phyloP scores from a whole-genome alignment of 495 filamentous ascomycete genomes.

The Penicillium riverlandense region DNA sequence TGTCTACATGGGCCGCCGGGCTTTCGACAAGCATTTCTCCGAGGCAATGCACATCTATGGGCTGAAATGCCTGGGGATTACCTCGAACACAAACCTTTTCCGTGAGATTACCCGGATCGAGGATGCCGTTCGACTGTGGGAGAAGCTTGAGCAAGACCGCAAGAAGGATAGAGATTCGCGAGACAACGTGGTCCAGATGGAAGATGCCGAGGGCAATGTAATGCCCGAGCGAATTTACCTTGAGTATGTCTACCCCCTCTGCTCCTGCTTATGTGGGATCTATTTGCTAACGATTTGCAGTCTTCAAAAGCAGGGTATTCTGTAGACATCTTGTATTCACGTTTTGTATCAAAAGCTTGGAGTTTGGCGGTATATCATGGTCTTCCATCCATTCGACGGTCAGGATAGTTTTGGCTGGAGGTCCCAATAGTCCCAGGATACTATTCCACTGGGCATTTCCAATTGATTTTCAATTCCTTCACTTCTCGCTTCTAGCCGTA shows the following conservation, averaged over 20 bases:
- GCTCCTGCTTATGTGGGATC: neutral
- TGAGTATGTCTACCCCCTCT: conserved; percentile 44
- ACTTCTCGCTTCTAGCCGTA: neutral
- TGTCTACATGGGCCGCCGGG: conserved; percentile 91
- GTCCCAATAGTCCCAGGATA: too few species aligned
- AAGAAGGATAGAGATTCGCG: conserved; percentile 66
- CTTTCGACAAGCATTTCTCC: conserved; percentile 97
- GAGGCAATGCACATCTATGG: conserved; percentile 89
- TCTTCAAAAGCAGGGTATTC: conserved; percentile 51
- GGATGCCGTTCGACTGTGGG: conserved; percentile 82
- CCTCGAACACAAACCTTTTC: conserved; percentile 78
- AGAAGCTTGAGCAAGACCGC: conserved; percentile 83
- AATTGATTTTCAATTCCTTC: neutral
- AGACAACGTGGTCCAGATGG: conserved; percentile 93
- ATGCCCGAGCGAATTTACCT: conserved; percentile 98
- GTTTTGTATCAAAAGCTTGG: conserved; percentile 19
- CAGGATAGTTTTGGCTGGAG: too few species aligned
- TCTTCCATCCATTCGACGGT: too few species aligned
- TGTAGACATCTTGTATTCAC: conserved; percentile 15
- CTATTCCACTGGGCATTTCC: neutral
- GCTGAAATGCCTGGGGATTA: conserved; percentile 87
- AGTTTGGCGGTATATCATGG: conserved; percentile 22
- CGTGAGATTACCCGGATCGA: conserved; percentile 89
- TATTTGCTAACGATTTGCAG: conserved; percentile 25
- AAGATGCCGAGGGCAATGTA: conserved; percentile 93